These are phyloP conservation scores for Coniella lustricola DNA, from an alignment of 2,329 filamentous ascomycete genomes.

Conservation along the genomic window DNA sequence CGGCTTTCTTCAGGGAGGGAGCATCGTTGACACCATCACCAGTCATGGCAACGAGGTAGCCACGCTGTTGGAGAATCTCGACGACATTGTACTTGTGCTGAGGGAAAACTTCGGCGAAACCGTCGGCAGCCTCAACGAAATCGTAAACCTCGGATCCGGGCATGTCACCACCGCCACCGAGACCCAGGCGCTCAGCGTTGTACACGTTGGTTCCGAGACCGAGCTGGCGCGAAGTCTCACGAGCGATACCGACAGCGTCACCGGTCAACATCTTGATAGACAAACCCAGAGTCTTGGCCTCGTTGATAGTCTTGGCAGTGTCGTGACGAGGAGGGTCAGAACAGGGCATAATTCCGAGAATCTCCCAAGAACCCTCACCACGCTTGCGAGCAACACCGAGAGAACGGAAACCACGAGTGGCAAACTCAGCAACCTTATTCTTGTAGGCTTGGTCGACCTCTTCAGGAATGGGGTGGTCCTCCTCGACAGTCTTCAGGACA, in stretches of 20 bases:
- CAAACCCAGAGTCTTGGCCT: constrained; percentile 80
- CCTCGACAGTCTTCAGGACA: constrained; percentile 79
- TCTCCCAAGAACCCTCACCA: constrained; percentile 75
- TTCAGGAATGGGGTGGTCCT: constrained; percentile 72
- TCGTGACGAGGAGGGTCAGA: constrained; percentile 87
- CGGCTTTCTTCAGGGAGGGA: constrained; percentile 88
- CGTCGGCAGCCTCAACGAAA: constrained; percentile 91
- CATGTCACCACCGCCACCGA: constrained; percentile 87
- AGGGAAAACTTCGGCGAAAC: constrained; percentile 90
- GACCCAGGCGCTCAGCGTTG: constrained; percentile 86
- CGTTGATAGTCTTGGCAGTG: constrained; percentile 82
- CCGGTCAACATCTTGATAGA: constrained; percentile 96
- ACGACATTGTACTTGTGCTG: constrained; percentile 95
- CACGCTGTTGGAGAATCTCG: constrained; percentile 87
- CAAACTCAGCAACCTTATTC: constrained; percentile 88
- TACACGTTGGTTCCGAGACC: constrained; percentile 90
- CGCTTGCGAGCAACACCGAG: constrained; percentile 89
- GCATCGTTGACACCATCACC: constrained; percentile 94
- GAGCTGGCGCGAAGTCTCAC: constrained; percentile 85
- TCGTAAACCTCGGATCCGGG: constrained; percentile 90
- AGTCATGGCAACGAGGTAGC: constrained; percentile 92
- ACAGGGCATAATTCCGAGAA: constrained; percentile 92
- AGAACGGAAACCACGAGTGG: constrained; percentile 87
- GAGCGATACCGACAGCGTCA: constrained; percentile 87
- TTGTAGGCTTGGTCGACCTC: constrained; percentile 78